Evolutionary conservation across 1,284 basidiomycete species (phyloP).

Genomic region (Caloboletus firmus): DNA sequence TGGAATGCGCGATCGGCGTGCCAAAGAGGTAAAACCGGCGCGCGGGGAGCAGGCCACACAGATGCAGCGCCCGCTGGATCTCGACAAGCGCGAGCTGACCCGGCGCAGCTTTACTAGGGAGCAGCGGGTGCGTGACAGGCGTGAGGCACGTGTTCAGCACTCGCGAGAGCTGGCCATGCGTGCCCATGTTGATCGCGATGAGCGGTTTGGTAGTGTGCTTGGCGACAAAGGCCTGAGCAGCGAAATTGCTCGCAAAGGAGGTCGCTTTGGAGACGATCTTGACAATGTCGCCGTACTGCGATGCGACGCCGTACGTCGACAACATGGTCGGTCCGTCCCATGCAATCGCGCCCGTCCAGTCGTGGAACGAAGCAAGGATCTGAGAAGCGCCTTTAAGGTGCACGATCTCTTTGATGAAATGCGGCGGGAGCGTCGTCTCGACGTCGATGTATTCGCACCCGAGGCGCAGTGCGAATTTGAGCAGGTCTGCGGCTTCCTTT

Average conservation of each 20-base stretch:
- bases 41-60: conserved; percentile 76
- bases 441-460: conserved; percentile 95
- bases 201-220: conserved; percentile 68
- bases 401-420: conserved; percentile 60
- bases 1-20: conserved; percentile 83
- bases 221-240: conserved; percentile 72
- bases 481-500: conserved; percentile 76
- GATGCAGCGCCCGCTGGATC: conserved; percentile 78
- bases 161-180: conserved; percentile 85
- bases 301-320: conserved; percentile 68
- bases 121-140: conserved; percentile 85
- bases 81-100: conserved; percentile 89
- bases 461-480: conserved; percentile 77
- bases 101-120: conserved; percentile 85
- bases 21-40: conserved; percentile 87
- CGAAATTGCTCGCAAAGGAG: conserved; percentile 76
- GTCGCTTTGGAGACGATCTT: conserved; percentile 91
- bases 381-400: conserved; percentile 66
- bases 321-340: conserved; percentile 76
- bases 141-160: conserved; percentile 86
- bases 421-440: conserved; percentile 77
- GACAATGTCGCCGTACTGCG: conserved; percentile 80
- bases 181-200: conserved; percentile 94
- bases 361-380: conserved; percentile 93
- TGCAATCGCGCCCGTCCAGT: conserved; percentile 83